Conservation (phyloP, 495 filamentous ascomycete genomes). For the Penicillium pancosmium region DNA sequence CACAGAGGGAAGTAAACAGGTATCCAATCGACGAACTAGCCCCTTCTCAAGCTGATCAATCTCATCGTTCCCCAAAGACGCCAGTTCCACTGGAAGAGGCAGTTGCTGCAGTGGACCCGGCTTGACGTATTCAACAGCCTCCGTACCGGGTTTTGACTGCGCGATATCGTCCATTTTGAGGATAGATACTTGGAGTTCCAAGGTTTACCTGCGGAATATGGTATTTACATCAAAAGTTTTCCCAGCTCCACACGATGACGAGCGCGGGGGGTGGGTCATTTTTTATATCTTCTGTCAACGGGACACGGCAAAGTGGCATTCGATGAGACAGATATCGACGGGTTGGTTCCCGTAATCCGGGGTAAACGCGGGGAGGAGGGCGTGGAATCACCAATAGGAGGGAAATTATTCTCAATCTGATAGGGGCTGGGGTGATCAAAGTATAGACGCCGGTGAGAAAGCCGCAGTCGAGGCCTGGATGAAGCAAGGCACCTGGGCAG, state of each 20-base stretch:
- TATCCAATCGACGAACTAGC: slow-evolving; percentile 11
- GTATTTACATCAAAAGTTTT: no score
- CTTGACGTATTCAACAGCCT: slow-evolving; percentile 12
- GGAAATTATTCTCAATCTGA: background rate
- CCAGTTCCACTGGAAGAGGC: slow-evolving; percentile 11
- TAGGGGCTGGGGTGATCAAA: background rate
- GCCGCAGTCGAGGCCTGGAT: background rate
- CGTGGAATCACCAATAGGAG: background rate
- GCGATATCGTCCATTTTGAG: slow-evolving; percentile 12
- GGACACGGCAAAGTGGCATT: background rate
- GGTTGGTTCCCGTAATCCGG: slow-evolving; percentile 10
- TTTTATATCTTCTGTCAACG: background rate
- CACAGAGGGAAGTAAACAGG: slow-evolving; percentile 13
- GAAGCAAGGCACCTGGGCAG: background rate
- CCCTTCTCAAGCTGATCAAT: slow-evolving; percentile 10
- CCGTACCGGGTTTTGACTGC: background rate
- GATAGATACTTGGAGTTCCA: background rate
- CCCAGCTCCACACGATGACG: no score
- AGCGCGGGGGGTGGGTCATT: no score
- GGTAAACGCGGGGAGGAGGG: slow-evolving; percentile 9
- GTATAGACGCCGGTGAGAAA: slow-evolving; percentile 5
- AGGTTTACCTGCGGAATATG: no score
- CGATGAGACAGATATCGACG: background rate
- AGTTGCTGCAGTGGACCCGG: slow-evolving; percentile 8
- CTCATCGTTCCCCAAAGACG: background rate